phyloP scores from a whole-genome alignment of 2,329 filamentous ascomycete genomes.

The Dendryphion nanum region DNA sequence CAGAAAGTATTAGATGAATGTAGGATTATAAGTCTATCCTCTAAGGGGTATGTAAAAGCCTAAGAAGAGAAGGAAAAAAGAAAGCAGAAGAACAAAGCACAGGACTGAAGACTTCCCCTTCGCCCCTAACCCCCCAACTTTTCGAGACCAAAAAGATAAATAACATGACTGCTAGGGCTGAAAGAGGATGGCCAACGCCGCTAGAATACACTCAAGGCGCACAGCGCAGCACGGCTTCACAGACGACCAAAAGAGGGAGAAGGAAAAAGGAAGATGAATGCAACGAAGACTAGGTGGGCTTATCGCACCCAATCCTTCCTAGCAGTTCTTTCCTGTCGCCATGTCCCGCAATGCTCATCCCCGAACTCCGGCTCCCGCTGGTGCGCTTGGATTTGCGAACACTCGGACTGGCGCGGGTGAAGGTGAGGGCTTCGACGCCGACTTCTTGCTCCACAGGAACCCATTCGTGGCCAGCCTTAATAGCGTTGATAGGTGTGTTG shows the following conservation, averaged over 20 bases:
- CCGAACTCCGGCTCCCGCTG: constrained; percentile 48
- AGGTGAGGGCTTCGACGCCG: constrained; percentile 67
- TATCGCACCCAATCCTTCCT: constrained; percentile 79
- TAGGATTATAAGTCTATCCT: constrained; percentile 14
- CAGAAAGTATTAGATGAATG: constrained; percentile 1
- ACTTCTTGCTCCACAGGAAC: constrained; percentile 69
- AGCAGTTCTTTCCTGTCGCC: constrained; percentile 78
- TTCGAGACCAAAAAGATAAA: too few relatives aligned
- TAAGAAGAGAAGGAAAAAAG: too few relatives aligned
- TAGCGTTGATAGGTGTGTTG: constrained; percentile 21
- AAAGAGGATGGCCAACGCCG: too few relatives aligned
- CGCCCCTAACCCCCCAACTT: too few relatives aligned
- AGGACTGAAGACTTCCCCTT: too few relatives aligned
- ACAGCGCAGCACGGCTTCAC: too few relatives aligned
- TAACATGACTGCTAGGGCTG: too few relatives aligned
- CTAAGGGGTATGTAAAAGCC: constrained; percentile 15
- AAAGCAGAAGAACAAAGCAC: too few relatives aligned
- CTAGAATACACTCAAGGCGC: too few relatives aligned
- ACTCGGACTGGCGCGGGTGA: constrained; percentile 49
- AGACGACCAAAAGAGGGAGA: too few relatives aligned
- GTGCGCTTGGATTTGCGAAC: constrained; percentile 47
- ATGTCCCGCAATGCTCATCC: constrained; percentile 65
- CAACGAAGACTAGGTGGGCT: constrained; percentile 45
- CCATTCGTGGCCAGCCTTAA: constrained; percentile 27
- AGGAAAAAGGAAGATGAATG: neutral